Evolutionary conservation across 2,329 filamentous ascomycete species (phyloP).

Genomic region (Thermoascus crustaceus): DNA sequence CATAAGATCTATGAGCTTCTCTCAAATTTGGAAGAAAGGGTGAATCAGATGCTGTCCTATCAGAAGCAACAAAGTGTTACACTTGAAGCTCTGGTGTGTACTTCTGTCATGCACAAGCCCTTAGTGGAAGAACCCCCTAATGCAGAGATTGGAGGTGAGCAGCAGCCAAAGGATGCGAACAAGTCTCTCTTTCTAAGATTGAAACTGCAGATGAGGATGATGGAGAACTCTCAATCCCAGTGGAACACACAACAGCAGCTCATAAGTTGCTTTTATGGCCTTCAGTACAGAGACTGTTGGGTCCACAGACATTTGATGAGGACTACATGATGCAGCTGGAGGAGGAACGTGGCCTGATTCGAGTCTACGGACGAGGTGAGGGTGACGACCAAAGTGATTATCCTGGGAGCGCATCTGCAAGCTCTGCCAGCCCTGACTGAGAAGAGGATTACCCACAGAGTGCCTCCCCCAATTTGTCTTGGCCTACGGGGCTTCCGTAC

Average conservation of each 20-base stretch:
- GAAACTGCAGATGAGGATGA: constrained; percentile 26
- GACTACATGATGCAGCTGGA: constrained; percentile 70
- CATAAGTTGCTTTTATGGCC: constrained; percentile 70
- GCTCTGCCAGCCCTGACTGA: constrained; percentile 14
- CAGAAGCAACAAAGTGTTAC: too few relatives aligned
- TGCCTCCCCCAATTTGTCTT: constrained; percentile 40
- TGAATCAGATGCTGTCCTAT: too few relatives aligned
- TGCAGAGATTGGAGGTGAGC: constrained; percentile 13
- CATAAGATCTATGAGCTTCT: too few relatives aligned
- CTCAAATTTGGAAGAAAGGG: too few relatives aligned
- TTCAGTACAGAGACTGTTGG: constrained; percentile 57
- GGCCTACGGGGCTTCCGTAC: constrained; percentile 44
- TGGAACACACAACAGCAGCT: constrained; percentile 84
- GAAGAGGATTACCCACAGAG: constrained; percentile 26
- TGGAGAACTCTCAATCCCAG: constrained; percentile 63
- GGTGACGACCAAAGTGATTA: constrained; percentile 53
- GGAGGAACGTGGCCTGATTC: constrained; percentile 62
- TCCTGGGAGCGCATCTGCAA: constrained; percentile 27
- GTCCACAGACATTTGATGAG: constrained; percentile 49
- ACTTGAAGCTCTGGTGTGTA: too few relatives aligned
- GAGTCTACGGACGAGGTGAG: constrained; percentile 72
- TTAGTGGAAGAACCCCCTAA: too few relatives aligned
- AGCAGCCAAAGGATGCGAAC: constrained; percentile 6
- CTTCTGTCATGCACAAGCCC: too few relatives aligned
- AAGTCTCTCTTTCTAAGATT: too few relatives aligned